Evolutionary conservation across 2,329 filamentous ascomycete species (phyloP).

Genomic region (Rutstroemia sp.): DNA sequence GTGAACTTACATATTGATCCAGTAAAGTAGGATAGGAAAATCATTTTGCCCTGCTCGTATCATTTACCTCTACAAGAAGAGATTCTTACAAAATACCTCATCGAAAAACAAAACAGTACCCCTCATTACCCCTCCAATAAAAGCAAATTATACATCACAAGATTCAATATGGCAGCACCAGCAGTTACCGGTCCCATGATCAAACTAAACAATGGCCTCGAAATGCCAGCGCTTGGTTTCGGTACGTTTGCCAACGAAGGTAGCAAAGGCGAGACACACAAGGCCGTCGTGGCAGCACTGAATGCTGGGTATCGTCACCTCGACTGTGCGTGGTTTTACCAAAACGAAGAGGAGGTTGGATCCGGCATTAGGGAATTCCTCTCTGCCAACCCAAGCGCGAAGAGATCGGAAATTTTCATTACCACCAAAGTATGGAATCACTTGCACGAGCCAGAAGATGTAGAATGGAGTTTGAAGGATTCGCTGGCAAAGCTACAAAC

Average conservation of each 20-base stretch:
- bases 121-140: neutral
- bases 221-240: conserved; percentile 38
- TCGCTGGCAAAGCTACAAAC: conserved; percentile 65
- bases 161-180: conserved; percentile 20
- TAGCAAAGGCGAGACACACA: conserved; percentile 34
- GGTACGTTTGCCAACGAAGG: conserved; percentile 30
- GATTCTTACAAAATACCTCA: no score
- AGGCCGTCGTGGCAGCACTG: conserved; percentile 51
- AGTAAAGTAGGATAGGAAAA: no score
- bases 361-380: conserved; percentile 68
- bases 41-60: no score
- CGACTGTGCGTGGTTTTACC: conserved; percentile 70
- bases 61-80: no score
- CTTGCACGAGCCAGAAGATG: conserved; percentile 48
- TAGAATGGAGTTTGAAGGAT: conserved; percentile 63
- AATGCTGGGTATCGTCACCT: conserved; percentile 58
- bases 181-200: conserved; percentile 14
- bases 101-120: no score
- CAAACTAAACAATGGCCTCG: conserved; percentile 30
- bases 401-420: conserved; percentile 35
- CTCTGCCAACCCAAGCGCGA: conserved; percentile 46
- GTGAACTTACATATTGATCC: no score
- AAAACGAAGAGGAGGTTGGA: conserved; percentile 80
- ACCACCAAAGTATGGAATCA: conserved; percentile 43
- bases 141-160: neutral